A percentile compares a stretch with the other conserved stretches of the same genome.
Evolutionary conservation across 345 rosid species (phyloP).

Genomic region (Isatis tinctoria): DNA sequence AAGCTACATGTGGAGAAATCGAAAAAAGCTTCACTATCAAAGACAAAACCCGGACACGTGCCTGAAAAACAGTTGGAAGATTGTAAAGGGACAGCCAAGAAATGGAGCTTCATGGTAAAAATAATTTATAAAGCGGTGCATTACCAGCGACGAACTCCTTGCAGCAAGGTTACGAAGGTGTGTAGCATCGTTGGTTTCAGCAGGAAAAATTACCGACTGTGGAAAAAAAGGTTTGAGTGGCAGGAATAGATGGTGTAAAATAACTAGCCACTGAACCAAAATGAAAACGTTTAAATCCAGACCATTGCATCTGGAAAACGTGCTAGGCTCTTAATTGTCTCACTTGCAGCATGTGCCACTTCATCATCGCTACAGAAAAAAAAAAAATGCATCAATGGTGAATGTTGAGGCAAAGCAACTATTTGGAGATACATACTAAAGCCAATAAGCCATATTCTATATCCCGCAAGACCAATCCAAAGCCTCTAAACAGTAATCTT

Average conservation of each 20-base stretch:
- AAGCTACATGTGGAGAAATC: slow-evolving; percentile 66
- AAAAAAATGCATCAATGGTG: not conserved
- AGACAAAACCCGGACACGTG: slow-evolving; percentile 67
- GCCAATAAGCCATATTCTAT: not conserved
- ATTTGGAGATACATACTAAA: not conserved
- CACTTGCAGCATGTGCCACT: slow-evolving; percentile 69
- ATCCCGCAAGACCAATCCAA: not conserved
- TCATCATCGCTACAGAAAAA: slow-evolving; percentile 55
- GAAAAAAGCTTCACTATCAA: slow-evolving; percentile 90
- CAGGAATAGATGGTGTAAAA: not conserved
- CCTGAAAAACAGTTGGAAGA: slow-evolving; percentile 48
- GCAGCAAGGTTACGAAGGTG: slow-evolving; percentile 68
- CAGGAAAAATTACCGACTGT: slow-evolving; percentile 66
- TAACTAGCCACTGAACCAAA: not conserved
- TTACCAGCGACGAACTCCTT: slow-evolving; percentile 66
- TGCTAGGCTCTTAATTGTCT: slow-evolving; percentile 64
- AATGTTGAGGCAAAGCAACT: not conserved
- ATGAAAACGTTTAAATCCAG: slow-evolving; percentile 24
- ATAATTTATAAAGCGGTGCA: not conserved
- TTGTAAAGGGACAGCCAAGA: not conserved
- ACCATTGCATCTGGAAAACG: slow-evolving; percentile 65
- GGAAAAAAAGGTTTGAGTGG: slow-evolving; percentile 6
- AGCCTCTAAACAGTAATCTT: not conserved
- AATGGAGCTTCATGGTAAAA: not conserved
- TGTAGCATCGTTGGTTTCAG: slow-evolving; percentile 43